These are phyloP conservation scores for Agrocybe praecox DNA, from an alignment of 768 basidiomycete species.

Conservation along the genomic window DNA sequence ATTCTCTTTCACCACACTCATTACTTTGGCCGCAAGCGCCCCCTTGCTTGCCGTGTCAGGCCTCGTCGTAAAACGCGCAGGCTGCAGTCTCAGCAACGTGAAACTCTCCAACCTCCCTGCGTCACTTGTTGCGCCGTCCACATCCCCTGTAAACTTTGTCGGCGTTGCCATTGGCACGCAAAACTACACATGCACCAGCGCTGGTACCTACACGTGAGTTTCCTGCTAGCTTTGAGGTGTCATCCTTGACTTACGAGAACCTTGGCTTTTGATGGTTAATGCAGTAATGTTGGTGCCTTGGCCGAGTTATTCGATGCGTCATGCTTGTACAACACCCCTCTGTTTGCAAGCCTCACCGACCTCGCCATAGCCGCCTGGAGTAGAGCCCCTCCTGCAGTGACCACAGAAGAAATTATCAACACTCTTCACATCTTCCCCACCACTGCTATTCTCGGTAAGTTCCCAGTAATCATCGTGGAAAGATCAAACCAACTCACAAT, in stretches of 20 bases:
- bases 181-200: constrained; percentile 53
- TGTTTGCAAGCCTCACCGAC: constrained; percentile 29
- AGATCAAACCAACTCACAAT: not conserved
- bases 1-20: constrained; percentile 18
- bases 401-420: constrained; percentile 18
- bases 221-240: not conserved
- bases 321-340: constrained; percentile 38
- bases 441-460: constrained; percentile 32
- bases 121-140: constrained; percentile 34
- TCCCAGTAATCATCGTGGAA: not conserved
- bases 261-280: too few relatives aligned
- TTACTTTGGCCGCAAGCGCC: constrained; percentile 10
- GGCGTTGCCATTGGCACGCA: constrained; percentile 52
- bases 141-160: constrained; percentile 37
- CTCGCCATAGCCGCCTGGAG: constrained; percentile 20
- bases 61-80: constrained; percentile 10
- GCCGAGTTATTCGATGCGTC: constrained; percentile 59
- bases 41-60: constrained; percentile 16
- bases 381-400: constrained; percentile 18
- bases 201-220: constrained; percentile 49
- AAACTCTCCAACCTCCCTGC: constrained; percentile 26
- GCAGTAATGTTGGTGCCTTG: constrained; percentile 50
- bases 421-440: constrained; percentile 11
- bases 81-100: constrained; percentile 27
- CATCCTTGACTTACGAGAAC: too few relatives aligned